Percentiles rank a stretch among this genome's conserved stretches.
Evolutionary conservation across 257 asterid genomes (phyloP).

Genomic region (Gardenia jasminoides): DNA sequence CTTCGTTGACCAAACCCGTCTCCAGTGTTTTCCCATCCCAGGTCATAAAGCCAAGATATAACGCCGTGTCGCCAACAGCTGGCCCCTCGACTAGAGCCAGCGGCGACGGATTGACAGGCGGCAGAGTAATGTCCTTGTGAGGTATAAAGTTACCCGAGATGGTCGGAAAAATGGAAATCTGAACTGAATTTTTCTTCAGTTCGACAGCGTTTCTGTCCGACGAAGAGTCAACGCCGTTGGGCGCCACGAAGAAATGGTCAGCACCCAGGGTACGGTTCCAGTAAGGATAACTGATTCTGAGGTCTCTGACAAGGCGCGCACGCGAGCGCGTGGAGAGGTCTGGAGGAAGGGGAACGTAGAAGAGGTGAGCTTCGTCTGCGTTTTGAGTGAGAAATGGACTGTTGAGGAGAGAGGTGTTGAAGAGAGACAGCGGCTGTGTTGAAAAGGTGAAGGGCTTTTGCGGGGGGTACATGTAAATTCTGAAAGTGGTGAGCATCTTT

Average conservation of each 20-base stretch:
- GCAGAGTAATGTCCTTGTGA: constrained; percentile 74
- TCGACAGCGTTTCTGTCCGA: constrained; percentile 75
- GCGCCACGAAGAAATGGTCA: constrained; percentile 72
- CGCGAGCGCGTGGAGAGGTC: constrained; percentile 57
- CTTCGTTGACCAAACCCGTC: constrained; percentile 44
- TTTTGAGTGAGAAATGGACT: constrained; percentile 56
- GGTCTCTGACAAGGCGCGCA: constrained; percentile 55
- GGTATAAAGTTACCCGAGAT: constrained; percentile 66
- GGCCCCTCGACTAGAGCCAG: constrained; percentile 21
- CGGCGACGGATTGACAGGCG: constrained; percentile 38
- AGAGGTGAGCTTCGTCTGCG: constrained; percentile 73
- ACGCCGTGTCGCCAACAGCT: constrained; percentile 14
- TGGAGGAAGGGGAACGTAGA: constrained; percentile 71
- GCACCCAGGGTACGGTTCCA: constrained; percentile 98
- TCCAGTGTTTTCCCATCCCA: constrained; percentile 50
- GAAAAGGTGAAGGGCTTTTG: constrained; percentile 35
- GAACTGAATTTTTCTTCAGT: constrained; percentile 82
- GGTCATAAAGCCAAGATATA: constrained; percentile 47
- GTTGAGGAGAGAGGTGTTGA: constrained; percentile 54
- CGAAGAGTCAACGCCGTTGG: constrained; percentile 65
- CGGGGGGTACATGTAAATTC: constrained; percentile 63
- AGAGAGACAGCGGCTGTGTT: constrained; percentile 46
- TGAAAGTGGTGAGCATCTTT: constrained; percentile 60
- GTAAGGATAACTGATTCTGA: constrained; percentile 50
- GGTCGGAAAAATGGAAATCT: constrained; percentile 71